Conservation (phyloP, 768 basidiomycete genomes). For the Lyophyllum shimeji region DNA sequence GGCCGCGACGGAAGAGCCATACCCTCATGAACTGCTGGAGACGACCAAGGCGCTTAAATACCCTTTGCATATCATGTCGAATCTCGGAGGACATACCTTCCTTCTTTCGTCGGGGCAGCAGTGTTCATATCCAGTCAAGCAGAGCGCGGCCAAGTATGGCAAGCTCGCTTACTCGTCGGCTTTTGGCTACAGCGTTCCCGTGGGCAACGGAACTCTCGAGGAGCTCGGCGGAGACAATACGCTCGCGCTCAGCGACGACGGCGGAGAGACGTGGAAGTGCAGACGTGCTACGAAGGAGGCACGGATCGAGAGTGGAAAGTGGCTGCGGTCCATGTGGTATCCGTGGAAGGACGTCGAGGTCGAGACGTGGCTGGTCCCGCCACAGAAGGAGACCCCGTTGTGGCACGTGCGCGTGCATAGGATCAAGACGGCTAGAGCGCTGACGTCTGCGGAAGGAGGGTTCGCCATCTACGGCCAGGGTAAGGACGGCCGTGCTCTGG, state of each 20-base stretch:
- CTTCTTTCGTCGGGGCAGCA: slow-evolving; percentile 77
- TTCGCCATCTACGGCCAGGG: slow-evolving; percentile 73
- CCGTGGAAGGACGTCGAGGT: slow-evolving; percentile 73
- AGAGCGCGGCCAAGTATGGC: slow-evolving; percentile 77
- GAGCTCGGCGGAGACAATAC: slow-evolving; percentile 72
- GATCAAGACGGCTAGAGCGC: slow-evolving; percentile 47
- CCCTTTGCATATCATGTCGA: slow-evolving; percentile 67
- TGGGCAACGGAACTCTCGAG: slow-evolving; percentile 64
- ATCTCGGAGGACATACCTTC: slow-evolving; percentile 64
- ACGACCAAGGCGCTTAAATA: slow-evolving; percentile 54
- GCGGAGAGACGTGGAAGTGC: slow-evolving; percentile 72
- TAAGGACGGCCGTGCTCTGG: slow-evolving; percentile 56
- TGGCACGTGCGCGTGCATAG: slow-evolving; percentile 76
- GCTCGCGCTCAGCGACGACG: slow-evolving; percentile 68
- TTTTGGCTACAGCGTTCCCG: slow-evolving; percentile 76
- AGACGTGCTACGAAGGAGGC: slow-evolving; percentile 64
- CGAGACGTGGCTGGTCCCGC: slow-evolving; percentile 76
- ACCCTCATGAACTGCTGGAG: slow-evolving; percentile 47
- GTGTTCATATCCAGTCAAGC: slow-evolving; percentile 77
- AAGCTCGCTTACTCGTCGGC: slow-evolving; percentile 77
- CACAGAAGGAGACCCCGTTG: slow-evolving; percentile 50
- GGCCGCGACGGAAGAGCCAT: slow-evolving; percentile 63
- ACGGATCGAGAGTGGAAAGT: slow-evolving; percentile 48
- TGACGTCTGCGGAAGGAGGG: slow-evolving; percentile 66
- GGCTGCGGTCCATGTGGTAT: slow-evolving; percentile 71